Base-by-base conservation (phyloP, 2,329 filamentous ascomycete genomes). In the Domatiomyces globalis region DNA sequence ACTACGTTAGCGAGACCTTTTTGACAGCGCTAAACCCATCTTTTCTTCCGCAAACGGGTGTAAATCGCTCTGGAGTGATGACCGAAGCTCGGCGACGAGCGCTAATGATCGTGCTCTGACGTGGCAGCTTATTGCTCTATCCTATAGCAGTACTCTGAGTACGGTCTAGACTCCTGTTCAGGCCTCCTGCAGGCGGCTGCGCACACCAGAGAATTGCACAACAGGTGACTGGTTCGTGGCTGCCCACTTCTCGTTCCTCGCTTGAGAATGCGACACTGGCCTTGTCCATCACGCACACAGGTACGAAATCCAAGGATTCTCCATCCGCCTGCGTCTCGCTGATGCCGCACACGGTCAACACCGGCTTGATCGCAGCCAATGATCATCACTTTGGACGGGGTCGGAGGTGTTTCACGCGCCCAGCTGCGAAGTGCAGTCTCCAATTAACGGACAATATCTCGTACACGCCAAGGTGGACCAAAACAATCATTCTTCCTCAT, bases 241-340 rank as follows among this genome's bases (percentile, higher is more conserved):
- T 39, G 10, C 33, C 29, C 29, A 9, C 29, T 39, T 10, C 33
- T 39, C 33, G 15, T 39, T 39, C 33, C 33, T 39, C 33, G 9
- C 33, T 39, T 39, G 33, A 15, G 4, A 39, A 39, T 39, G 33
- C 33, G 15, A 39, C 33, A 39, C 33, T 39, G 33, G 33, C 33
- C 12, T 15, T 39, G 22, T 25, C 22, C 6, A 3, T 25, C 22
- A 25, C 22, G 22, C 22, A 25, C 22, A 25, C 22, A 25, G 3
- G 6, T 6, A 25, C 22, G 33, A 39, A 39, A 39, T 15, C 15
- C 33, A 39, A 15, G 1, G 4, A 39, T 39, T 39, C 33, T 39
- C 33, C 33, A 70, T 2, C 77, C 67, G 49, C 94, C 67, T n/a
- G 85, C 83, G 66, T 96, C 61, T 82, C 92, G 9, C 92, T 89